Evolutionary conservation across 108 stramenopile genomes (phyloP), one percentile per base, ranked within the genome.

Genomic region (Bacterosira constricta): DNA sequence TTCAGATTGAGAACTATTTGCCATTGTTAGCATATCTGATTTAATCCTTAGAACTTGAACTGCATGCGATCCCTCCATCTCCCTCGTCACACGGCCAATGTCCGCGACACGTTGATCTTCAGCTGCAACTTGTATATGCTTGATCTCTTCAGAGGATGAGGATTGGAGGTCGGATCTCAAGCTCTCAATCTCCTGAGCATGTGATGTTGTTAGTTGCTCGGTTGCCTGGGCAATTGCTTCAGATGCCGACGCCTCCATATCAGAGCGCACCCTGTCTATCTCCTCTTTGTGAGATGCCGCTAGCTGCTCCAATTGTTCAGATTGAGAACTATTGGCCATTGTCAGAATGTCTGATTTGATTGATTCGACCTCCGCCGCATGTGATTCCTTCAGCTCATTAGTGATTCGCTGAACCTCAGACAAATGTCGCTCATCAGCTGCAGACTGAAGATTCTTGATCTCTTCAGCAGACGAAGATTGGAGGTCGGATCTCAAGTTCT

Each of bases 271-370:
- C n/a, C 61, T 60, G 4, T 52, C 50, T 12, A 80, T 27, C 31
- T 80, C 74, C 10, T 75, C 69, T 21, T 41, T 39, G 32, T 79
- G 77, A 23, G 36, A 45, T 6, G 49, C 57, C 27, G 38, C 36
- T 1, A 79, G 41, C 35, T 79, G 67, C 6, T 69, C 68, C 23
- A 77, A 23, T 17, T 64, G 76, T 53, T 69, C 68, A 23, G 60
- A 23, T 39, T 77, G 76, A 25, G 76, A 69, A 11, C 56, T 59
- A 29, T 64, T 63, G 0, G 63, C 54, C 46, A 58, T 57, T 39
- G 60, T 10, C 11, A 38, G 37, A 23, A 75, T 63, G 0, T 77
- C 61, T 31, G 63, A 25, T 17, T 52, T 71, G 20, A 71, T 29
- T 15, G 71, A 44, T 20, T 64, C 69, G 1, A 77, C n/a, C 23